Conservation (phyloP, 768 basidiomycete genomes). For the Podaxis rugospora region DNA sequence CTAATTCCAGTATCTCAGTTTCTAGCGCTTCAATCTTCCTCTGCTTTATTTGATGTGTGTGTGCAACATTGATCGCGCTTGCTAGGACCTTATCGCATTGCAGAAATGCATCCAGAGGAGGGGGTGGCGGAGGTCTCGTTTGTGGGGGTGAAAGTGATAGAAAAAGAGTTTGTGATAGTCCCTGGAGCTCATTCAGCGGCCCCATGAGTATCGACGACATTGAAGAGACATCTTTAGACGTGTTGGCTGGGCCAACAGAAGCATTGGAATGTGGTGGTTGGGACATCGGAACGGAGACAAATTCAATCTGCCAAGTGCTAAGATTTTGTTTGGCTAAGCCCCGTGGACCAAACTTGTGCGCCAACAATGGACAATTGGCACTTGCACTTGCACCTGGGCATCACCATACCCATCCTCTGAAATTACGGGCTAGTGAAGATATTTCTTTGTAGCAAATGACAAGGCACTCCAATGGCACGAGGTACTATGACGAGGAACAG, state of each 20-base stretch:
- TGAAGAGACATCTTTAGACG: slow-evolving; percentile 27
- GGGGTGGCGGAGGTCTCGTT: slow-evolving; percentile 57
- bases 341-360: slow-evolving; percentile 6
- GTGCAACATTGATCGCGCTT: slow-evolving; percentile 57
- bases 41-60: slow-evolving; percentile 73
- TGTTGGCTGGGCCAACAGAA: slow-evolving; percentile 7
- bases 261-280: slow-evolving; percentile 11
- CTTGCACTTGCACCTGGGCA: background rate
- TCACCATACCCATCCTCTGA: background rate
- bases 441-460: background rate
- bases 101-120: slow-evolving; percentile 55
- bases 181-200: slow-evolving; percentile 59
- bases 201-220: slow-evolving; percentile 61
- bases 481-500: slow-evolving; percentile 21
- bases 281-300: background rate
- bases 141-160: slow-evolving; percentile 68
- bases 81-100: slow-evolving; percentile 63
- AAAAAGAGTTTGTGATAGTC: slow-evolving; percentile 66
- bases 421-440: background rate
- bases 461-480: background rate
- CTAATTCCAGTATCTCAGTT: slow-evolving; percentile 64
- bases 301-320: background rate
- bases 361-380: slow-evolving; percentile 2
- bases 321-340: slow-evolving; percentile 5
- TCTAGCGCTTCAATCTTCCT: slow-evolving; percentile 69